Percentiles rank a stretch among this genome's conserved stretches.
Conservation (phyloP, 768 basidiomycete genomes). For the Trametes cingulata region DNA sequence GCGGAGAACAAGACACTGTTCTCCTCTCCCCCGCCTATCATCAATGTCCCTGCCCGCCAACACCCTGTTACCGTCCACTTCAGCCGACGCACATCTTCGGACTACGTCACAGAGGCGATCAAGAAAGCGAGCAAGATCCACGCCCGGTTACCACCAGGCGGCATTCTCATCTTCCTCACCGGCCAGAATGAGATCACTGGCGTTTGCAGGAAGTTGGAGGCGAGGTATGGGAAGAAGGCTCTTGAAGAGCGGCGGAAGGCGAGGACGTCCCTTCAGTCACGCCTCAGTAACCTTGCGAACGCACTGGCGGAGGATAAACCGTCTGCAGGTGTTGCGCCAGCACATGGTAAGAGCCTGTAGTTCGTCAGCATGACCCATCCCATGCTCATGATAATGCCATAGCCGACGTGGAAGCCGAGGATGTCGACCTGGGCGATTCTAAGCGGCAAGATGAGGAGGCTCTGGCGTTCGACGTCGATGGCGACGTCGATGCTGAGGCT, state of each 20-base stretch:
- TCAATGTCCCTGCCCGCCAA: constrained; percentile 87
- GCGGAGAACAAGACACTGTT: constrained; percentile 84
- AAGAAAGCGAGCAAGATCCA: constrained; percentile 93
- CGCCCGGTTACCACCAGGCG: constrained; percentile 86
- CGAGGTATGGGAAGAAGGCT: constrained; percentile 69
- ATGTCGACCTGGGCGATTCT: constrained; percentile 64
- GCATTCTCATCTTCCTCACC: constrained; percentile 91
- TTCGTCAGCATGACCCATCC: background rate
- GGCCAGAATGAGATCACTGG: constrained; percentile 94
- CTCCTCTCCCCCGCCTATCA: constrained; percentile 81
- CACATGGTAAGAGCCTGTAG: constrained; percentile 45
- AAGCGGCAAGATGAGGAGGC: constrained; percentile 40
- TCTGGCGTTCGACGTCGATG: constrained; percentile 68
- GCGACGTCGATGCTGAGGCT: constrained; percentile 71
- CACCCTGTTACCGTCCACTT: constrained; percentile 96
- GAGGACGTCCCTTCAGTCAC: constrained; percentile 18
- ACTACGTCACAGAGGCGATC: constrained; percentile 90
- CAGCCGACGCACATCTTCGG: constrained; percentile 77
- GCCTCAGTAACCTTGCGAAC: constrained; percentile 8
- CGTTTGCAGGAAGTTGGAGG: constrained; percentile 80
- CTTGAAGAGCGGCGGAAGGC: constrained; percentile 52
- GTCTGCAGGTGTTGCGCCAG: constrained; percentile 35
- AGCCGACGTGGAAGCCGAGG: constrained; percentile 82
- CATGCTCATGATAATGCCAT: background rate
- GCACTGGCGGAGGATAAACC: constrained; percentile 11